These are phyloP conservation scores for Candida yuanshanica DNA, from an alignment of 805 yeast genomes.

Conservation along the genomic window DNA sequence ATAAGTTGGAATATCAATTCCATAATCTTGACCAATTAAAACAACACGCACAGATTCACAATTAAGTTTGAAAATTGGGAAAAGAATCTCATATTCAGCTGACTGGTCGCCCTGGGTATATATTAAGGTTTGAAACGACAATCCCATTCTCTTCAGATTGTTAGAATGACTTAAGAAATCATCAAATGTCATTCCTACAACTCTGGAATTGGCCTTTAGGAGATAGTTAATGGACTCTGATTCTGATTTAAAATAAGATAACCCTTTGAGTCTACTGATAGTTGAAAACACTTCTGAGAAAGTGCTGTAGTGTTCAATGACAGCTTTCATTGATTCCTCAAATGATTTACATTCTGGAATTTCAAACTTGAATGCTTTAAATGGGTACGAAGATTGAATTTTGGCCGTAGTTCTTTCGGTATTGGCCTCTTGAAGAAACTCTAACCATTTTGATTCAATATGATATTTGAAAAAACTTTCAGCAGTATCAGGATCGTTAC, in stretches of 20 bases:
- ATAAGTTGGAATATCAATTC: not conserved
- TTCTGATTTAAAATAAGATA: not conserved
- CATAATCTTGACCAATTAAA: not conserved
- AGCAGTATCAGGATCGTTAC: constrained; percentile 34
- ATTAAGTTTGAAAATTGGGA: constrained; percentile 17
- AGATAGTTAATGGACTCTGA: constrained; percentile 23
- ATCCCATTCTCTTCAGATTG: constrained; percentile 4
- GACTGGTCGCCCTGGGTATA: constrained; percentile 29
- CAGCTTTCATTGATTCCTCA: not conserved
- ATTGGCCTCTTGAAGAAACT: constrained; percentile 2
- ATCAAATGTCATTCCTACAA: constrained; percentile 26
- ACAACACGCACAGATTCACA: not conserved
- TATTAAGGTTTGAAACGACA: constrained; percentile 26
- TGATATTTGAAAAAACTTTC: constrained; percentile 25
- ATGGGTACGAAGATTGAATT: constrained; percentile 13
- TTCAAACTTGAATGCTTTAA: not conserved
- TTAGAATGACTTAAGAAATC: constrained; percentile 10
- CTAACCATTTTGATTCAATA: constrained; percentile 15
- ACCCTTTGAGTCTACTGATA: not conserved
- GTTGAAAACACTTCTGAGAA: constrained; percentile 5
- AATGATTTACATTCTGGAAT: not conserved
- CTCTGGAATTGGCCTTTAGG: constrained; percentile 16
- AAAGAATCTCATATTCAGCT: constrained; percentile 27
- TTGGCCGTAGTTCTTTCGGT: not conserved
- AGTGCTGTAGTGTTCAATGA: not conserved